A percentile compares a stretch with the other conserved stretches of the same genome.
These are phyloP conservation scores for Dipteronia sinensis DNA, from an alignment of 345 rosid species.

Conservation along the genomic window DNA sequence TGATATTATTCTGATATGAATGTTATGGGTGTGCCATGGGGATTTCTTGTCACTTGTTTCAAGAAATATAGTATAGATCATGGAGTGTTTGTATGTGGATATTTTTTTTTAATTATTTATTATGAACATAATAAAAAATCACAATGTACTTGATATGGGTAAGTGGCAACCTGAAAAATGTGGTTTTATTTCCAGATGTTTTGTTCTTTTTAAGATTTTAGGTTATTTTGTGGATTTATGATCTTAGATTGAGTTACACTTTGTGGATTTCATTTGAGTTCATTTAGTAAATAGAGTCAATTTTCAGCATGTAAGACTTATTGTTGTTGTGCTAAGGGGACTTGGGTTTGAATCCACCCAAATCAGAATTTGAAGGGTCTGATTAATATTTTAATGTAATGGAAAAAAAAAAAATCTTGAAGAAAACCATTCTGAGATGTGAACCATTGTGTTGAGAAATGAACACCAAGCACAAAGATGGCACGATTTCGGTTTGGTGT, in stretches of 20 bases:
- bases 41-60: neutral
- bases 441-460: no score
- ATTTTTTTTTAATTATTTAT: neutral
- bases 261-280: neutral
- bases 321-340: no score
- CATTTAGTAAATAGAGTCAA: neutral
- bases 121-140: neutral
- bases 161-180: neutral
- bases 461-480: neutral
- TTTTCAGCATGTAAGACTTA: no score
- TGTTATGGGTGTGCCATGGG: neutral
- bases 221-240: neutral
- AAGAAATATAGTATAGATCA: neutral
- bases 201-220: neutral
- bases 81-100: neutral
- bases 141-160: neutral
- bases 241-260: neutral
- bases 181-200: neutral
- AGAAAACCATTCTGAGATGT: no score
- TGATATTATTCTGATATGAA: neutral
- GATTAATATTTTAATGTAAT: neutral
- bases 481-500: neutral
- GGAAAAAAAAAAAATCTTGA: no score
- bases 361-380: neutral
- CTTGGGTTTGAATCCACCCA: neutral